phyloP scores from a whole-genome alignment of 129 eudicot species.

The Lactuca saligna region DNA sequence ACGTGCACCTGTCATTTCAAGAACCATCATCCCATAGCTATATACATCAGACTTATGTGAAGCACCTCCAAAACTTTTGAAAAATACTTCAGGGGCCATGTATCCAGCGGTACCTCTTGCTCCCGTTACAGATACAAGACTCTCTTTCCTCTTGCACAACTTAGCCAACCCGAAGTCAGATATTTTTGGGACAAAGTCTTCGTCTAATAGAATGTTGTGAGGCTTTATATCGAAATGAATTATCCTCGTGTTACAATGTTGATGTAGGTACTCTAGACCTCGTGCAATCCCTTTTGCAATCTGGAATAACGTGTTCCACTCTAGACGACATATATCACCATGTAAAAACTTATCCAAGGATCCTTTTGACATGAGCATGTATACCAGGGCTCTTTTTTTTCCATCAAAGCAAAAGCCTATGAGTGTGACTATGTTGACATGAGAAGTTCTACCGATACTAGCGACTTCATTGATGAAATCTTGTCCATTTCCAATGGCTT shows the following conservation, averaged over 20 bases:
- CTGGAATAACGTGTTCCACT: constrained; percentile 2
- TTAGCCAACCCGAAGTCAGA: constrained; percentile 48
- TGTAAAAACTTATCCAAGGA: constrained; percentile 18
- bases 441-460: constrained; percentile 38
- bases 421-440: constrained; percentile 29
- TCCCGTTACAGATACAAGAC: constrained; percentile 23
- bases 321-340: neutral
- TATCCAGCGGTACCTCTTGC: constrained; percentile 34
- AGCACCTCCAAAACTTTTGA: constrained; percentile 30
- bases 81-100: constrained; percentile 34
- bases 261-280: constrained; percentile 43
- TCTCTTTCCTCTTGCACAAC: constrained; percentile 26
- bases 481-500: constrained; percentile 17
- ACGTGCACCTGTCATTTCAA: constrained; percentile 33
- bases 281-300: constrained; percentile 39
- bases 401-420: constrained; percentile 35
- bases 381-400: constrained; percentile 31
- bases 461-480: constrained; percentile 15
- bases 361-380: constrained; percentile 37
- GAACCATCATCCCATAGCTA: constrained; percentile 44
- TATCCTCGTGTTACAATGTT: constrained; percentile 42
- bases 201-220: constrained; percentile 43
- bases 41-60: constrained; percentile 56
- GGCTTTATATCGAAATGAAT: constrained; percentile 51
- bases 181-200: constrained; percentile 48